Evolutionary conservation across 2,329 filamentous ascomycete species (phyloP).

Genomic region (Leptographium radiaticola): DNA sequence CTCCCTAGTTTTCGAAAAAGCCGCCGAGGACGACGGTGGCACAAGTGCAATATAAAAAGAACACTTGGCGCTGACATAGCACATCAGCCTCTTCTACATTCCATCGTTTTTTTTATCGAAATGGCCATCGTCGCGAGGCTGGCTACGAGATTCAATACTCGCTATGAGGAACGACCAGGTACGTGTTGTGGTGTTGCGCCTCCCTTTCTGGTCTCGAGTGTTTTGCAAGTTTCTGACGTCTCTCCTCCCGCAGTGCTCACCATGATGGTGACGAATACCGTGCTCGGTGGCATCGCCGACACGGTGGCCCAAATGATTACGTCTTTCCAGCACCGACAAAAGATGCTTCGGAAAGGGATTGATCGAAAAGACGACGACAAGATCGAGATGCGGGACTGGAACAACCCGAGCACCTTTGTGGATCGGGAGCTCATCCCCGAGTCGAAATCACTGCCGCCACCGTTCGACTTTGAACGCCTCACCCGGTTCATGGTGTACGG

Average conservation of each 20-base stretch:
- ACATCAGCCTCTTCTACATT: conserved; percentile 69
- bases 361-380: conserved; percentile 57
- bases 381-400: conserved; percentile 80
- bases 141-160: conserved; percentile 78
- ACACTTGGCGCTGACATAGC: not conserved
- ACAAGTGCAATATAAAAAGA: conserved; percentile 7
- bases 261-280: conserved; percentile 97
- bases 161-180: conserved; percentile 85
- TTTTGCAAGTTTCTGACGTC: not conserved
- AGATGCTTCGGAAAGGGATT: conserved; percentile 45
- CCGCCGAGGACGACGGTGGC: too few species aligned
- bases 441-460: conserved; percentile 52
- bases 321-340: conserved; percentile 59
- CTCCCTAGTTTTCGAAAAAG: not conserved
- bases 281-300: conserved; percentile 90
- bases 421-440: conserved; percentile 54
- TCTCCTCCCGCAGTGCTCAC: conserved; percentile 55
- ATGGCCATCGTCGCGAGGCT: conserved; percentile 76
- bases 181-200: conserved; percentile 18
- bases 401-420: conserved; percentile 61
- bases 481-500: conserved; percentile 95
- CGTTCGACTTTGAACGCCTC: conserved; percentile 91
- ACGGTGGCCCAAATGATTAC: conserved; percentile 92
- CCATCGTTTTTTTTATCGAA: conserved; percentile 74
- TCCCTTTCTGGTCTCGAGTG: not conserved